phyloP scores from a whole-genome alignment of 192 early-diverging fungal species.

The Rhizophagus sp. region DNA sequence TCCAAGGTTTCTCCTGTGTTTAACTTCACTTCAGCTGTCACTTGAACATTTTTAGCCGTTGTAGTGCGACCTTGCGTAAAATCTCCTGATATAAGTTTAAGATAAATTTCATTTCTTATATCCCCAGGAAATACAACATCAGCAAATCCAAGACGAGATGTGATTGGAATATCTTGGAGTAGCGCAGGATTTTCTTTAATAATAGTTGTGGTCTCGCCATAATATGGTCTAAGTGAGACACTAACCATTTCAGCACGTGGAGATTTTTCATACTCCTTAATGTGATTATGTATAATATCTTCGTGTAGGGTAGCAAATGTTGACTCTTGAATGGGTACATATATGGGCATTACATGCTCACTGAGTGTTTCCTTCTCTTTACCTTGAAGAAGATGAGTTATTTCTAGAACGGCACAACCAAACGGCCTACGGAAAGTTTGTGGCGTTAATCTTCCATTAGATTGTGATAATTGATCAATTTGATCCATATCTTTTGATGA shows the following conservation, averaged over 20 bases:
- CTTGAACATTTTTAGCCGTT: slow-evolving; percentile 58
- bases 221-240: slow-evolving; percentile 48
- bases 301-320: slow-evolving; percentile 54
- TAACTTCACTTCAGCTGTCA: slow-evolving; percentile 56
- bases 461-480: slow-evolving; percentile 25
- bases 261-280: slow-evolving; percentile 45
- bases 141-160: slow-evolving; percentile 59
- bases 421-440: slow-evolving; percentile 55
- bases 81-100: slow-evolving; percentile 59
- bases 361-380: slow-evolving; percentile 31
- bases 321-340: slow-evolving; percentile 49
- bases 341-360: slow-evolving; percentile 57
- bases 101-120: slow-evolving; percentile 60
- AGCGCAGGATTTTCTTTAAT: slow-evolving; percentile 44
- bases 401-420: slow-evolving; percentile 60
- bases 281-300: slow-evolving; percentile 52
- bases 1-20: slow-evolving; percentile 57
- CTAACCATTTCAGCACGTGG: slow-evolving; percentile 48
- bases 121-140: slow-evolving; percentile 59
- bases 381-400: slow-evolving; percentile 45
- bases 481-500: slow-evolving; percentile 22
- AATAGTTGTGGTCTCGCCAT: slow-evolving; percentile 42
- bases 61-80: slow-evolving; percentile 47
- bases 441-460: background rate
- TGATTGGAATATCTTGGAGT: slow-evolving; percentile 46